These are phyloP conservation scores for Sphagnum contortum DNA, from an alignment of 225 moss, liverwort and hornwort genomes.

Conservation along the genomic window DNA sequence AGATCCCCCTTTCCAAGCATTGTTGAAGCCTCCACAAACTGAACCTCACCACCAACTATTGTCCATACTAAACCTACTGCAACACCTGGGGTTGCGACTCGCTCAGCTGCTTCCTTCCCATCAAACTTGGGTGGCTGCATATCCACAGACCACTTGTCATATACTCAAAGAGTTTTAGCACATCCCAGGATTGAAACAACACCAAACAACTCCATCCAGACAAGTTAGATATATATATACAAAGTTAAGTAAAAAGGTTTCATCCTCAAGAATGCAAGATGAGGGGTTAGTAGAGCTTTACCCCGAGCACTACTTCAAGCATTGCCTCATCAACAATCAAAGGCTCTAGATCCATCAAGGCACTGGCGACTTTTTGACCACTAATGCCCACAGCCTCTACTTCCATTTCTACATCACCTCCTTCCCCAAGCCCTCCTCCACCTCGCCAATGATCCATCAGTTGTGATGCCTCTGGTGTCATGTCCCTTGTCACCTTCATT, in stretches of 20 bases:
- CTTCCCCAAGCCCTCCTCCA: constrained; percentile 23
- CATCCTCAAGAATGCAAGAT: too few species aligned
- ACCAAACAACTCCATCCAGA: too few species aligned
- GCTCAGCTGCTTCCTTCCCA: constrained; percentile 55
- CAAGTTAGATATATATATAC: too few species aligned
- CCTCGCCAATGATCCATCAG: constrained; percentile 7
- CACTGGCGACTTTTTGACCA: constrained; percentile 8
- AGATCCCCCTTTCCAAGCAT: constrained; percentile 54
- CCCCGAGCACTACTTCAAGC: constrained; percentile 45
- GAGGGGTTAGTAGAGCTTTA: not conserved
- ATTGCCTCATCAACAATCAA: constrained; percentile 43
- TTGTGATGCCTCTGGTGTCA: constrained; percentile 18
- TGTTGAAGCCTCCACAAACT: constrained; percentile 49
- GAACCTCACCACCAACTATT: constrained; percentile 55
- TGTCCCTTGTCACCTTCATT: constrained; percentile 9
- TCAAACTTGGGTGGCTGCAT: constrained; percentile 49
- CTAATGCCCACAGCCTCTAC: constrained; percentile 24
- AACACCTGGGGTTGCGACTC: constrained; percentile 52
- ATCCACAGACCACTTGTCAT: too few species aligned
- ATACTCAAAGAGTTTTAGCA: too few species aligned
- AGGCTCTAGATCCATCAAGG: constrained; percentile 23
- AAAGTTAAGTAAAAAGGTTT: too few species aligned
- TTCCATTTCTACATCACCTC: constrained; percentile 37
- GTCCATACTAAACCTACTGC: constrained; percentile 60
- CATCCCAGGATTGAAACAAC: too few species aligned